Conservation (phyloP, 805 yeast genomes). For the Ogataea populi-albae region DNA sequence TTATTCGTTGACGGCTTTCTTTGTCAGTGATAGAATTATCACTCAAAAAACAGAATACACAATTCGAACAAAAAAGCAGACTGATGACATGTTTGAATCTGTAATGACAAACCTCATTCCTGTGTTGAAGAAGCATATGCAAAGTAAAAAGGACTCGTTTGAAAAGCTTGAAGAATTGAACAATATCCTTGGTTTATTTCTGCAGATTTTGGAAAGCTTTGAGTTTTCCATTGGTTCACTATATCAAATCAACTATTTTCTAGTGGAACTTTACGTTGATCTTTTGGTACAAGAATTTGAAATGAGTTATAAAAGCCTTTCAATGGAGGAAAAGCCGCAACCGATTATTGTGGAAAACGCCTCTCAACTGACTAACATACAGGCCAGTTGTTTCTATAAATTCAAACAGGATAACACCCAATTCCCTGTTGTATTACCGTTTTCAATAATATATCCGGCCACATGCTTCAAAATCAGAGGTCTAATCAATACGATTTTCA, state of each 20-base stretch:
- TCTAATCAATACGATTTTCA: conserved; percentile 59
- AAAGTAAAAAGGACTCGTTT: conserved; percentile 39
- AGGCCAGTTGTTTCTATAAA: conserved; percentile 38
- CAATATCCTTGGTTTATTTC: conserved; percentile 62
- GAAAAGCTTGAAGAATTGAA: conserved; percentile 54
- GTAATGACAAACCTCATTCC: conserved; percentile 59
- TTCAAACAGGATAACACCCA: conserved; percentile 26
- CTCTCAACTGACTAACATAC: conserved; percentile 58
- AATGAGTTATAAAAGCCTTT: conserved; percentile 55
- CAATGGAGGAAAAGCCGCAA: conserved; percentile 83
- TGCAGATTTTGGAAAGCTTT: conserved; percentile 74
- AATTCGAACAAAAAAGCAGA: conserved; percentile 57
- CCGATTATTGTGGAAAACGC: conserved; percentile 68
- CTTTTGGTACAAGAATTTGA: conserved; percentile 54
- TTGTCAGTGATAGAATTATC: conserved; percentile 70
- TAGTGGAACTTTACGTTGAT: conserved; percentile 61
- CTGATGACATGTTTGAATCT: conserved; percentile 75
- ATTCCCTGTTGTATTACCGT: conserved; percentile 72
- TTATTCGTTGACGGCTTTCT: conserved; percentile 67
- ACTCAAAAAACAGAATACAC: conserved; percentile 61
- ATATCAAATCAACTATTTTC: conserved; percentile 55
- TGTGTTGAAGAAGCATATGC: conserved; percentile 47
- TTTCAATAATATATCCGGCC: conserved; percentile 84
- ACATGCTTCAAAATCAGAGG: conserved; percentile 73
- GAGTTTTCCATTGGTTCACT: conserved; percentile 58